Percentiles rank a stretch among this genome's conserved stretches.
These are phyloP conservation scores for Pugionium dolabratum DNA, from an alignment of 345 rosid species.

Conservation along the genomic window DNA sequence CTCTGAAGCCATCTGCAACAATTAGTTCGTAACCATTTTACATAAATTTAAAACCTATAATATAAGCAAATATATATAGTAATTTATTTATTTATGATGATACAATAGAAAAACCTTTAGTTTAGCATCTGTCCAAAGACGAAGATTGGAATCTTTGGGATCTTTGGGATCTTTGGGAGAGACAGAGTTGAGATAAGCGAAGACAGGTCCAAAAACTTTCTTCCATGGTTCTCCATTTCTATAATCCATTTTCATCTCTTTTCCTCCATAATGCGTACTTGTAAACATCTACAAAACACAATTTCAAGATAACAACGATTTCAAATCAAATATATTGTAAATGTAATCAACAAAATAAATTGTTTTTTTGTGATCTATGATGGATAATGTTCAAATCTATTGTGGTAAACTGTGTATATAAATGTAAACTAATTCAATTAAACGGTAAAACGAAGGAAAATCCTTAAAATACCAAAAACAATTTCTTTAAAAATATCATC, in stretches of 20 bases:
- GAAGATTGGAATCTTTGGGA: slow-evolving; percentile 31
- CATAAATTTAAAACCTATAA: neutral
- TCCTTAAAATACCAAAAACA: too few species aligned
- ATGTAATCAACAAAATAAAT: too few species aligned
- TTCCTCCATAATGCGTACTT: slow-evolving; percentile 80
- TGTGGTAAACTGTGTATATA: too few species aligned
- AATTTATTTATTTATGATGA: neutral
- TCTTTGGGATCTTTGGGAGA: too few species aligned
- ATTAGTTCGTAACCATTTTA: neutral
- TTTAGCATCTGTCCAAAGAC: slow-evolving; percentile 86
- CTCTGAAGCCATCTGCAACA: slow-evolving; percentile 34
- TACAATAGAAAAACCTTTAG: slow-evolving; percentile 50
- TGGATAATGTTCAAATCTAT: too few species aligned
- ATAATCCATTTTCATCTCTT: slow-evolving; percentile 56
- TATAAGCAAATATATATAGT: neutral
- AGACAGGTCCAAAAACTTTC: slow-evolving; percentile 82
- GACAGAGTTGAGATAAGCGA: slow-evolving; percentile 67
- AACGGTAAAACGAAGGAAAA: too few species aligned
- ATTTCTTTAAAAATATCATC: too few species aligned
- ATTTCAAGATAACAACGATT: slow-evolving; percentile 3
- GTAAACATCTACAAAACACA: slow-evolving; percentile 72
- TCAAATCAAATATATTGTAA: neutral
- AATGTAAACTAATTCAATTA: too few species aligned
- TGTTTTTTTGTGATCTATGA: too few species aligned
- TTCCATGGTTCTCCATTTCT: slow-evolving; percentile 76